Evolutionary conservation across 176 grass and related monocot species (phyloP).

Genomic region (Bothriochloa decipiens): DNA sequence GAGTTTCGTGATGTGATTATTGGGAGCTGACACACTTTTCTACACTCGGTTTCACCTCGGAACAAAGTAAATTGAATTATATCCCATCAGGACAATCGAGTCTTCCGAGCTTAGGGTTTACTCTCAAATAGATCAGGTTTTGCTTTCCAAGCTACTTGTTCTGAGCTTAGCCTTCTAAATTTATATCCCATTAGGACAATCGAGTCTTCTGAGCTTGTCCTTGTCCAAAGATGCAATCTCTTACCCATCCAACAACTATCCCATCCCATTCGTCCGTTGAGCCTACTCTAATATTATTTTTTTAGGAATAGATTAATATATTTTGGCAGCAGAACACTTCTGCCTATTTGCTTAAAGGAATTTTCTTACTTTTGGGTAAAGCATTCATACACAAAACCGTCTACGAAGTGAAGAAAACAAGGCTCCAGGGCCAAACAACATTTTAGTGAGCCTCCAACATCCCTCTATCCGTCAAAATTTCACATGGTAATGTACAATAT

Average conservation of each 20-base stretch:
- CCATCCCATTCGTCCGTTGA: background rate
- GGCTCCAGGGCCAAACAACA: background rate
- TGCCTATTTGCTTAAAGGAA: background rate
- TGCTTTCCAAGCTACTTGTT: background rate
- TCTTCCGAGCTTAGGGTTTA: background rate
- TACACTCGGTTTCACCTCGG: background rate
- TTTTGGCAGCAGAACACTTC: background rate
- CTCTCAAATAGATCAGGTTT: background rate
- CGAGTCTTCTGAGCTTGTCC: background rate
- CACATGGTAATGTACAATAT: slow-evolving; percentile 26
- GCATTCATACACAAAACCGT: background rate
- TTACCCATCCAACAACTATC: background rate
- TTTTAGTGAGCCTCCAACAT: background rate
- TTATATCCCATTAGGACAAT: background rate
- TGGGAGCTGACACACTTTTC: background rate
- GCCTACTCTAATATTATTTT: background rate
- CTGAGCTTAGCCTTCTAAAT: background rate
- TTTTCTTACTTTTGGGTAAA: background rate
- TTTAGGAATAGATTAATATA: too few species aligned
- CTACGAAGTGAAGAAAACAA: background rate
- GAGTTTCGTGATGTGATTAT: background rate
- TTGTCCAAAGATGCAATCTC: background rate
- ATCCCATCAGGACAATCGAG: background rate
- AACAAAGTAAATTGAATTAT: background rate
- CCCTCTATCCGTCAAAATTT: background rate